Base-by-base conservation (phyloP, 169 alveolate species). In the Eimeria mitis region DNA sequence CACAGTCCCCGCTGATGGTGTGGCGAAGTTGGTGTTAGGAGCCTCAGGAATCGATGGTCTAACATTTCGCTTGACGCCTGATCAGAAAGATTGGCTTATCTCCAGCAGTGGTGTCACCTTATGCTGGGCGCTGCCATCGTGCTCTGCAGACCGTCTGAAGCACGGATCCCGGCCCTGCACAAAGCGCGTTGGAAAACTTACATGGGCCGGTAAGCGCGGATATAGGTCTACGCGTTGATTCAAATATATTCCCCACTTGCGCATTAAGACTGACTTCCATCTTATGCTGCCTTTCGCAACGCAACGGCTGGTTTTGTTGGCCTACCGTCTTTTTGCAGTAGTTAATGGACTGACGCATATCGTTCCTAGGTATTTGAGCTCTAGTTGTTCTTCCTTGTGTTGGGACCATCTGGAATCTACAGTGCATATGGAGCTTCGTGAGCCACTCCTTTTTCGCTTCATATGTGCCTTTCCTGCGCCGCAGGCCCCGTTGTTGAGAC, bases 161-260 rank as follows among this genome's bases (percentile, higher is more conserved):
- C 6, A 59, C 83, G 81, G 83, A 28, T 23, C 92, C 47, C 31
- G 92, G 92, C 92, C 92, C 25, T 87, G 92, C 92, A 63, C 92
- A 59, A 87, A 87, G 79, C 49, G 73, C 4, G 76, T 87, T 49
- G 92, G 92, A 87, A 49, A 34, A 54, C 92, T 87, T 23, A 34
- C 61, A 8, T 87, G 92, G 92, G 31, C 92, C 40, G 92, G 92
- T 63, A 63, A 63, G 92, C 83, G 83, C n/a, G 19, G n/a, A 56
- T 23, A 47, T 25, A 14, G 49, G 47, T 52, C 34, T n/a, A 34
- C 44, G 28, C 7, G 65, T 16, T 73, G 83, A 40, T 40, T 23
- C 78, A 4, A n/a, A 1, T 34, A 34, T 34, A 9, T 11, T 0
- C 28, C 49, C 14, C 56, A 16, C 52, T 6, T 73, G 83, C 37